These are phyloP conservation scores for Pisolithus thermaeus DNA, from an alignment of 1,284 basidiomycete species.

Conservation along the genomic window DNA sequence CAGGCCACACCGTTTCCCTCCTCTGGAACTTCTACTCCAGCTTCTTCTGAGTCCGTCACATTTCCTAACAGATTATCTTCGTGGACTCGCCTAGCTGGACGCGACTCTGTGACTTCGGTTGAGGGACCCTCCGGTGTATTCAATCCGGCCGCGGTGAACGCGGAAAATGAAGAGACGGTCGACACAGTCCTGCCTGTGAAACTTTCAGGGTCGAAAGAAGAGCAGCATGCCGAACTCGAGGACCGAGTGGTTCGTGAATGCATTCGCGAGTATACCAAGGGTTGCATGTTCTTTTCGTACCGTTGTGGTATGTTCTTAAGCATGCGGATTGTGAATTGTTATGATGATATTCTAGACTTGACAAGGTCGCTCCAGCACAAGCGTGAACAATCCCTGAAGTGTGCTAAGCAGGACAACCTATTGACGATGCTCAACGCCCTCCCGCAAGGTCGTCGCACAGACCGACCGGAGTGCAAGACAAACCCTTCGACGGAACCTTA, in stretches of 20 bases:
- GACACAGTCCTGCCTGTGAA: constrained; percentile 50
- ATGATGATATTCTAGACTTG: constrained; percentile 46
- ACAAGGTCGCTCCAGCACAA: constrained; percentile 77
- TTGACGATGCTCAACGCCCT: constrained; percentile 52
- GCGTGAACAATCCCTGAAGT: constrained; percentile 54
- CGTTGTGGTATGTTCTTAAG: constrained; percentile 55
- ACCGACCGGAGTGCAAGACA: constrained; percentile 34
- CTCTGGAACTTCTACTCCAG: constrained; percentile 52
- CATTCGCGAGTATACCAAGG: constrained; percentile 64
- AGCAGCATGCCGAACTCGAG: constrained; percentile 67
- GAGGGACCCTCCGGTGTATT: constrained; percentile 29
- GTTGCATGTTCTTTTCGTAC: constrained; percentile 79
- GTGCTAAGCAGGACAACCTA: constrained; percentile 49
- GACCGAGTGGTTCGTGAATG: constrained; percentile 72
- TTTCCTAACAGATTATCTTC: constrained; percentile 64
- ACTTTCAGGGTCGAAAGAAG: constrained; percentile 52
- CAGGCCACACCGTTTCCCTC: constrained; percentile 35
- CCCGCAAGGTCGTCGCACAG: constrained; percentile 7
- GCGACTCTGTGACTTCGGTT: constrained; percentile 16
- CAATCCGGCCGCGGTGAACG: constrained; percentile 47
- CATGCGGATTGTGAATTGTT: background rate
- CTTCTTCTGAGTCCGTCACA: constrained; percentile 47
- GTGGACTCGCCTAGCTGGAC: constrained; percentile 54
- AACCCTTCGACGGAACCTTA: constrained; percentile 64
- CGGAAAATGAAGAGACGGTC: constrained; percentile 43